Conservation (phyloP, 2,329 filamentous ascomycete genomes). For the Ophiostoma ulmi region DNA sequence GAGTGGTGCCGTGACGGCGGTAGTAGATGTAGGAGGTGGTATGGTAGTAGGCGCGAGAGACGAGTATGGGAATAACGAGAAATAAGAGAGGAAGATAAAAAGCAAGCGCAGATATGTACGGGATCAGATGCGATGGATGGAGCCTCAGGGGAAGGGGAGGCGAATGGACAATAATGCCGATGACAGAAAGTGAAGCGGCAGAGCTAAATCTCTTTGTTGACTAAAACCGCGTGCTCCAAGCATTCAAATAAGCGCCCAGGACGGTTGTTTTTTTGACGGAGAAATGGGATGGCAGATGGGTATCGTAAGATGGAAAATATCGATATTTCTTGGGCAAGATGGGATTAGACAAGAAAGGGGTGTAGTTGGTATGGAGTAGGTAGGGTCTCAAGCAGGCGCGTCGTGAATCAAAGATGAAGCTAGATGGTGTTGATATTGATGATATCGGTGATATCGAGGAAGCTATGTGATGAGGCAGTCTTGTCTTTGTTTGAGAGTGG, state of each 20-base stretch:
- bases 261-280: background rate
- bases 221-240: background rate
- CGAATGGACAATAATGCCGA: background rate
- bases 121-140: constrained; percentile 1
- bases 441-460: background rate
- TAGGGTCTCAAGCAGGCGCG: background rate
- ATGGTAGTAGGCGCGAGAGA: background rate
- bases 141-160: background rate
- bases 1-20: background rate
- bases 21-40: background rate
- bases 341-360: background rate
- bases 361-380: background rate
- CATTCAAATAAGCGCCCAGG: background rate
- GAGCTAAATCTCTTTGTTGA: background rate
- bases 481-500: background rate
- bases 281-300: background rate
- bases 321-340: background rate
- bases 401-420: background rate
- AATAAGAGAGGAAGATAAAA: background rate
- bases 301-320: background rate
- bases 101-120: background rate
- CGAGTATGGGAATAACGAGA: background rate
- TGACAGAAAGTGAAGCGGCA: background rate
- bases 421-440: background rate
- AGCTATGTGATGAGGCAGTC: background rate